Percentiles rank a stretch among this genome's conserved stretches.
Conservation (phyloP, 257 asterid species). For the Salvia splendens region DNA sequence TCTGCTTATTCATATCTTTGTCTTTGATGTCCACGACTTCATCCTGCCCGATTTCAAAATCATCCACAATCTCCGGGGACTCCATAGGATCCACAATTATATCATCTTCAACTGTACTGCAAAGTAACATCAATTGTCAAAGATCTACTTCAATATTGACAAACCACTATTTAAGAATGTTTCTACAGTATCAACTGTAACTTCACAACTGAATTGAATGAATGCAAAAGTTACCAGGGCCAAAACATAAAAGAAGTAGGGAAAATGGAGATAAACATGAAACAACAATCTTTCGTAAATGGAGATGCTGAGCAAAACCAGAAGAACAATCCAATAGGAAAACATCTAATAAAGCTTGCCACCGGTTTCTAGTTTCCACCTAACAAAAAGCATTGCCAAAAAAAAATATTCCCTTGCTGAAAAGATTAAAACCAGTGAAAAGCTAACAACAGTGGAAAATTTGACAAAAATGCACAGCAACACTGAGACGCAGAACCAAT, state of each 20-base stretch:
- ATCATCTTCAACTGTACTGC: constrained; percentile 92
- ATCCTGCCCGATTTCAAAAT: constrained; percentile 84
- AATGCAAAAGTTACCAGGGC: background rate
- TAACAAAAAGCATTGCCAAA: constrained; percentile 3
- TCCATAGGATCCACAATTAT: constrained; percentile 77
- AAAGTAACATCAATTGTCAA: constrained; percentile 31
- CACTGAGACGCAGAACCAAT: constrained; percentile 6
- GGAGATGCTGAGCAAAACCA: background rate
- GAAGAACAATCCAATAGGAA: background rate
- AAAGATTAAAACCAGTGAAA: constrained; percentile 7
- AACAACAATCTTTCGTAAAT: background rate
- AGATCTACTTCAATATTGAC: constrained; percentile 11
- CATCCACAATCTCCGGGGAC: constrained; percentile 84
- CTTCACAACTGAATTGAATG: constrained; percentile 13
- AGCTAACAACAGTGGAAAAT: background rate
- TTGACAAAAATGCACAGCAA: background rate
- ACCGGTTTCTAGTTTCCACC: background rate
- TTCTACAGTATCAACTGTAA: constrained; percentile 13
- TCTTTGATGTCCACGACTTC: constrained; percentile 84
- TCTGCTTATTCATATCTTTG: constrained; percentile 80
- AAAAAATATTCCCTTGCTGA: background rate
- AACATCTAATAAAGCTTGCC: constrained; percentile 2
- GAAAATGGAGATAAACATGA: background rate
- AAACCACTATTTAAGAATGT: constrained; percentile 15
- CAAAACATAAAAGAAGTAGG: background rate